Conservation (phyloP, 768 basidiomycete genomes). For the Suillus subalutaceus region DNA sequence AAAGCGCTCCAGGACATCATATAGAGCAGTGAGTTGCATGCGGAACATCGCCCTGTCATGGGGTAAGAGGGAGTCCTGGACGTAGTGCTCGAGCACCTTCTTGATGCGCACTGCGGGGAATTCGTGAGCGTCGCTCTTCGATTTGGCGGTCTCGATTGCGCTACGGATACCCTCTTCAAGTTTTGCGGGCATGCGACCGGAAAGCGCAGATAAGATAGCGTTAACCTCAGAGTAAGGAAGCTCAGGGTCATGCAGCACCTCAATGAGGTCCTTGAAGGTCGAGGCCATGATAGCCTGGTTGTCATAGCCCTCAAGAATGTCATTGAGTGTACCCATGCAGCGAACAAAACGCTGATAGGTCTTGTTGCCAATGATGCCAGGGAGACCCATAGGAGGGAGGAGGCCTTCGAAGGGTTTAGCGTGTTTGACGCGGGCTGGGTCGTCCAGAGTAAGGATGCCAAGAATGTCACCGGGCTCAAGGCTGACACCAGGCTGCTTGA, state of each 20-base stretch:
- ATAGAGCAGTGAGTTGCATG: conserved; percentile 66
- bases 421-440: conserved; percentile 94
- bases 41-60: conserved; percentile 84
- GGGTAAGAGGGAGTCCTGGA: conserved; percentile 78
- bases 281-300: conserved; percentile 89
- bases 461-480: conserved; percentile 97
- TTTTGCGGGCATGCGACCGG: conserved; percentile 91
- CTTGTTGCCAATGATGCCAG: conserved; percentile 85
- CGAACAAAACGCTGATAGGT: conserved; percentile 83
- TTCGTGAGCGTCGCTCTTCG: conserved; percentile 74
- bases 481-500: conserved; percentile 98
- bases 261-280: conserved; percentile 85
- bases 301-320: conserved; percentile 96
- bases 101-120: conserved; percentile 90
- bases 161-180: conserved; percentile 86
- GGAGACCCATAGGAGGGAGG: conserved; percentile 84
- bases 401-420: conserved; percentile 98
- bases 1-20: conserved; percentile 80
- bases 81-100: conserved; percentile 83
- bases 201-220: conserved; percentile 83
- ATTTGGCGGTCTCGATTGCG: conserved; percentile 73
- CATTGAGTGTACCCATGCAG: conserved; percentile 76
- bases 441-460: conserved; percentile 94
- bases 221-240: conserved; percentile 87
- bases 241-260: conserved; percentile 80